Percentiles rank a stretch among this genome's conserved stretches.
Conservation (phyloP, 1,284 basidiomycete species). For the Ustilago sp. region DNA sequence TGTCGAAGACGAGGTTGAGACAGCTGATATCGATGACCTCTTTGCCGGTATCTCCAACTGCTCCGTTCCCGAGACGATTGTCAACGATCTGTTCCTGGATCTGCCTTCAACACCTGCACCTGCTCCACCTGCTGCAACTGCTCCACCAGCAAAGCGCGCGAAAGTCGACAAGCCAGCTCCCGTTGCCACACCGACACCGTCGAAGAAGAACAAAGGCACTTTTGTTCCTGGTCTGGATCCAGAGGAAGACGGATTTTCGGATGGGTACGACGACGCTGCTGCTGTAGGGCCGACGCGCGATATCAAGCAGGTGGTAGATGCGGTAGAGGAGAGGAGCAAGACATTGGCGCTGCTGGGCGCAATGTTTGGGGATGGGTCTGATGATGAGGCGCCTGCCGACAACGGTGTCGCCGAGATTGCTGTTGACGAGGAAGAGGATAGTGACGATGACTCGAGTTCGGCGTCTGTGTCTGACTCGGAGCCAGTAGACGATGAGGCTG, state of each 20-base stretch:
- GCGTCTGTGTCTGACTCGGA: constrained; percentile 20
- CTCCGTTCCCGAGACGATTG: not conserved
- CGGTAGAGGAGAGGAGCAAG: constrained; percentile 36
- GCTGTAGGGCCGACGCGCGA: constrained; percentile 7
- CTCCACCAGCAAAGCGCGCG: constrained; percentile 11
- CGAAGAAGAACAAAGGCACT: constrained; percentile 21
- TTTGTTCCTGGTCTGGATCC: constrained; percentile 44
- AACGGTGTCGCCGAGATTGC: constrained; percentile 1
- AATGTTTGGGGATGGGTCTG: constrained; percentile 75
- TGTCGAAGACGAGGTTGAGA: constrained; percentile 6
- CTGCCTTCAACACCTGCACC: constrained; percentile 11
- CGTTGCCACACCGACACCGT: constrained; percentile 1
- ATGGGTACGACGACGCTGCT: constrained; percentile 62
- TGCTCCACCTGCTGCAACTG: not conserved
- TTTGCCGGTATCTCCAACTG: constrained; percentile 13
- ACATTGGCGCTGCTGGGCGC: constrained; percentile 45
- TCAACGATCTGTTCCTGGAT: constrained; percentile 40
- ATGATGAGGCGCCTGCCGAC: constrained; percentile 65
- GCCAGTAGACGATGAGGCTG: constrained; percentile 2
- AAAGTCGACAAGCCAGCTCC: constrained; percentile 5
- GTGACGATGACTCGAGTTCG: constrained; percentile 8
- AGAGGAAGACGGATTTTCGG: constrained; percentile 62
- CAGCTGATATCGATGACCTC: constrained; percentile 41
- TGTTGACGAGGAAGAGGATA: not conserved
- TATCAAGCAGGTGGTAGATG: constrained; percentile 18